These are phyloP conservation scores for Sarocladiaceae sp. DNA, from an alignment of 2,329 filamentous ascomycete genomes.

Conservation along the genomic window DNA sequence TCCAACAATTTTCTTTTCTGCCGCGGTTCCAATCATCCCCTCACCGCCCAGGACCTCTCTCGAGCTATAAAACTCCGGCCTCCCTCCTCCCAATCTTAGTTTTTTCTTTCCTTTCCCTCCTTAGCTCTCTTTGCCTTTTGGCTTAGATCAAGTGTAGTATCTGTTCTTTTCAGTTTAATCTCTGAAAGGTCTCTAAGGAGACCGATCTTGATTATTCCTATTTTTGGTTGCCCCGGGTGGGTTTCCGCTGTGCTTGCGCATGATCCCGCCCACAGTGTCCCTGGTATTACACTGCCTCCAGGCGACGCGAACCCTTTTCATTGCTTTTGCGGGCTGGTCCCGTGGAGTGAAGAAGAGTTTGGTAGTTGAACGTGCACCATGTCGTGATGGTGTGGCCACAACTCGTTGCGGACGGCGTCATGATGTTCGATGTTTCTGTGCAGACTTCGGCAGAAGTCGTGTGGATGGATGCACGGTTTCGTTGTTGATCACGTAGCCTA, in stretches of 20 bases:
- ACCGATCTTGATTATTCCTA: constrained; percentile 76
- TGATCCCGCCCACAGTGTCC: constrained; percentile 36
- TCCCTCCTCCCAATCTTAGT: constrained; percentile 14
- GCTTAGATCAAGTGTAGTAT: constrained; percentile 95
- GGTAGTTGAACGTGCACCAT: neutral
- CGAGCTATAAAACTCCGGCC: constrained; percentile 17
- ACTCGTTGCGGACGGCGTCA: too few relatives aligned
- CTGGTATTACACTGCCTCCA: constrained; percentile 43
- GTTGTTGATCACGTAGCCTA: too few relatives aligned
- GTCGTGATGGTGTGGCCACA: too few relatives aligned
- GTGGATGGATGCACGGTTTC: too few relatives aligned
- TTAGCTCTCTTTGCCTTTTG: constrained; percentile 50
- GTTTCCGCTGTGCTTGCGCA: constrained; percentile 38
- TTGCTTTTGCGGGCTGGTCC: constrained; percentile 33
- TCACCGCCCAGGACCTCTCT: constrained; percentile 20
- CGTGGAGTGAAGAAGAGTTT: constrained; percentile 33
- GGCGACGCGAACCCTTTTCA: constrained; percentile 39
- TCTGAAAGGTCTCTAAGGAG: constrained; percentile 76
- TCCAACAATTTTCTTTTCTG: constrained; percentile 18
- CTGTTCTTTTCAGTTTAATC: constrained; percentile 98
- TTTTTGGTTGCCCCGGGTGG: constrained; percentile 37
- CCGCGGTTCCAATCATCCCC: constrained; percentile 14
- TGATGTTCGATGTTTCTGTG: too few relatives aligned
- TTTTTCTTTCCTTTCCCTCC: constrained; percentile 27
- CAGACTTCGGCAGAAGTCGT: too few relatives aligned